Evolutionary conservation across 176 grass and related monocot species (phyloP).

Genomic region (Thinopyrum elongatum): DNA sequence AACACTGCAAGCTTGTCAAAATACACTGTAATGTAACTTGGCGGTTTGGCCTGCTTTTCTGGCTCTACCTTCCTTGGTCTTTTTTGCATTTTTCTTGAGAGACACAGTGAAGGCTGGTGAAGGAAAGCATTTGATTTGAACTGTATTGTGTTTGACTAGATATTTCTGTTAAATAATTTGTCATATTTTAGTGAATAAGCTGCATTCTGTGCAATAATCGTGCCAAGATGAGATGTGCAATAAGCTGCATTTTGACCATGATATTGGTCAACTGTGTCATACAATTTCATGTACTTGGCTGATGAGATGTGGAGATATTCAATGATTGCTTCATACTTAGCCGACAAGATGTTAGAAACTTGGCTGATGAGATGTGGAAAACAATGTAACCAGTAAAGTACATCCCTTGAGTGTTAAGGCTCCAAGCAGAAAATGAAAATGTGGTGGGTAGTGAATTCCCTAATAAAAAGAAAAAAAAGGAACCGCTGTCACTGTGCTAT

Average conservation of each 20-base stretch:
- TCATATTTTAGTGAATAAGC: neutral
- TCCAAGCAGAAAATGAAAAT: neutral
- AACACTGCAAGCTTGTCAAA: neutral
- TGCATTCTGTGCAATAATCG: neutral
- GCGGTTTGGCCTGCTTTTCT: neutral
- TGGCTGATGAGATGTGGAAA: neutral
- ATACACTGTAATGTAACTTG: constrained; percentile 18
- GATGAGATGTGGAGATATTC: neutral
- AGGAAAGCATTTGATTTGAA: neutral
- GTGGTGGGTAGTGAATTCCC: neutral
- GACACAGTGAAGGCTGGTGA: neutral
- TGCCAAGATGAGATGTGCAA: neutral
- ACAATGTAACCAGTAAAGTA: neutral
- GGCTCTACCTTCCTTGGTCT: neutral
- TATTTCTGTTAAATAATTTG: neutral
- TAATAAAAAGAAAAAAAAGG: neutral
- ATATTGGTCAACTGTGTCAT: neutral
- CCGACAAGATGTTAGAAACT: too few species aligned
- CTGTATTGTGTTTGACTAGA: neutral
- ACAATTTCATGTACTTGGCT: neutral
- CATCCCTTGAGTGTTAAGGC: neutral
- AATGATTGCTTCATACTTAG: too few species aligned
- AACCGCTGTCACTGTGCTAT: neutral
- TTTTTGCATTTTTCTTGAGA: neutral
- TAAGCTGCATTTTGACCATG: neutral